Evolutionary conservation across 495 filamentous ascomycete species (phyloP), one percentile per base, ranked within the genome.

Genomic region (Penicillium odoratum): DNA sequence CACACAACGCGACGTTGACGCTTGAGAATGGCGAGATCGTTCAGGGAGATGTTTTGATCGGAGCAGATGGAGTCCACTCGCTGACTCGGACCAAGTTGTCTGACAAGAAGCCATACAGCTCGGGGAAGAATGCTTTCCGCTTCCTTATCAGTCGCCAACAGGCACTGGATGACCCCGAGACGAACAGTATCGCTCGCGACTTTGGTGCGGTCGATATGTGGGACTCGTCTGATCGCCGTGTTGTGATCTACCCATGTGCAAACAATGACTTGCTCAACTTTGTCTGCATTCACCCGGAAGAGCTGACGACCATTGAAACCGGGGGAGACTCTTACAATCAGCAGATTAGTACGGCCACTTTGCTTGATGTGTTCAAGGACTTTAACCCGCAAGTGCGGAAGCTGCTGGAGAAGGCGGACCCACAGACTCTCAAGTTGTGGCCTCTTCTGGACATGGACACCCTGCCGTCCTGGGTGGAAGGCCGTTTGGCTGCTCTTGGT

Each of bases 101-200:
- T 11, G 56, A 56, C 15, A 67, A 71, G 26, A 69, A 70, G 15
- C 64, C 79, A 4, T 74, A 75, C 45, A 68, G 77, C 55, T 79
- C 77, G 6, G 83, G 85, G 7, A 83, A 79, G 55, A 80, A 75
- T 49, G 84, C 85, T 3, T 88, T 84, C 67, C 76, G 85, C n/a
- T 87, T 88, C 63, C 63, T 86, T 3, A 71, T 87, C 1, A 66
- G 73, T 3, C 71, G 75, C 3, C 61, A 78, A 30, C 62, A 67
- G 9, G 77, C 78, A 1, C 63, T 72, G 5, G 72, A 71, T 28
- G 80, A 85, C 56, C 73, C 81, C 0, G 68, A 73, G 15, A 81
- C 80, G 0, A 69, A 64, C 11, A 68, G 71, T 0, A 63, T 80
- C 16, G 74, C 73, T 7, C 47, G 75, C 30, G 60, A 71, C 13